Evolutionary conservation across 73 alveolate species (phyloP).

Genomic region (Symbiodinium natans): DNA sequence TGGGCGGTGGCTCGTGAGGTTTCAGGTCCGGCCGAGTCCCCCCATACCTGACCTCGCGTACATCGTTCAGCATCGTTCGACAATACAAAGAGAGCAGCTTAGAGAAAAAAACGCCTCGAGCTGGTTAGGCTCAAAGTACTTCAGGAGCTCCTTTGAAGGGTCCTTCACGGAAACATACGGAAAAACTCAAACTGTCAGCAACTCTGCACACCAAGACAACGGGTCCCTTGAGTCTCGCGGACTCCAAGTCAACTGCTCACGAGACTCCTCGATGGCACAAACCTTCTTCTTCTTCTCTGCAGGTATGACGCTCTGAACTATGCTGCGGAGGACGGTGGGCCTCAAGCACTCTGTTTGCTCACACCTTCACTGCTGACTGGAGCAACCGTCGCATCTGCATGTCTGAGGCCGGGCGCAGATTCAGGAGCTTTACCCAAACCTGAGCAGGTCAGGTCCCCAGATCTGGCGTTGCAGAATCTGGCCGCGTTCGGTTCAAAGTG

Average conservation of each 20-base stretch:
- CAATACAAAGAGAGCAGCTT: too few species aligned
- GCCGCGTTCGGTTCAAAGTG: background rate
- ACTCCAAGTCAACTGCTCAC: background rate
- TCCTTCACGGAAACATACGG: background rate
- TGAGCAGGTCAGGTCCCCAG: background rate
- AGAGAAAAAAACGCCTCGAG: too few species aligned
- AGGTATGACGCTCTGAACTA: conserved; percentile 58
- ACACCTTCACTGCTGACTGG: background rate
- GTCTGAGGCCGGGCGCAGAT: background rate
- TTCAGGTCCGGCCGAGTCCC: conserved; percentile 51
- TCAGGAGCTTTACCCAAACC: conserved; percentile 43
- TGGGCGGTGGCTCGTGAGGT: conserved; percentile 8
- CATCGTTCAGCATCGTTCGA: too few species aligned
- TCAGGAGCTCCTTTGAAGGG: conserved; percentile 32
- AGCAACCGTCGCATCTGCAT: background rate
- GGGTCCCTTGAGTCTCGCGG: background rate
- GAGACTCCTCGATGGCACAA: conserved; percentile 36
- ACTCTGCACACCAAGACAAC: background rate
- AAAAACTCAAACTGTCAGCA: too few species aligned
- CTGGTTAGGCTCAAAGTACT: conserved; percentile 50
- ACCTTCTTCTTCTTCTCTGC: conserved; percentile 74
- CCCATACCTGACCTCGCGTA: conserved; percentile 9
- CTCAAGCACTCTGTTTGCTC: background rate
- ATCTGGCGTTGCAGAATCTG: background rate
- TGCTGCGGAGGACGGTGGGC: conserved; percentile 32